phyloP scores from a whole-genome alignment of 2,329 filamentous ascomycete genomes.

The Bimuria novae-zelandiae region DNA sequence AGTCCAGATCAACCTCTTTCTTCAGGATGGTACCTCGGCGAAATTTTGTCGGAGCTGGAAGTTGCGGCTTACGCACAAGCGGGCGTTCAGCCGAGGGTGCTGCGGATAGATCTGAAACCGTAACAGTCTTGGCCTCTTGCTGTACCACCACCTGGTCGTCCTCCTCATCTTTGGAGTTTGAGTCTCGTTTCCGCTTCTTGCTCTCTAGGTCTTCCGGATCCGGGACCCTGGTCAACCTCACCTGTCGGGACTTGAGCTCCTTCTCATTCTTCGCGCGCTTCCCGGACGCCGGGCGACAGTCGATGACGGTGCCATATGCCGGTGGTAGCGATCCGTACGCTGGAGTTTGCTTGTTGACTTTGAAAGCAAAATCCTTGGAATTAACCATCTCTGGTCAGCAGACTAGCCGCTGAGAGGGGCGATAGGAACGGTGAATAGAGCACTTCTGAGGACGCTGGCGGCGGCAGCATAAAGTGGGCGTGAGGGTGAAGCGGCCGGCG shows the following conservation, averaged over 20 bases:
- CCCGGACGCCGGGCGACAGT: slow-evolving; percentile 38
- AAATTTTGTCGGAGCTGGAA: slow-evolving; percentile 33
- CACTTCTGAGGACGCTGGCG: slow-evolving; percentile 15
- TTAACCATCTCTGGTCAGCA: slow-evolving; percentile 46
- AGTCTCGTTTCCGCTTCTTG: slow-evolving; percentile 32
- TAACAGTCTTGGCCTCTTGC: neutral
- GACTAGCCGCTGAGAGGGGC: slow-evolving; percentile 35
- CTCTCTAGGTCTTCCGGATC: slow-evolving; percentile 17
- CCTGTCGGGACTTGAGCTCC: slow-evolving; percentile 37
- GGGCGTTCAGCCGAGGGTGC: neutral
- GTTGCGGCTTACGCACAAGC: slow-evolving; percentile 22
- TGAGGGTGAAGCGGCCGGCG: neutral
- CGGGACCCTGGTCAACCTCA: slow-evolving; percentile 35
- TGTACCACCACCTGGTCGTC: neutral
- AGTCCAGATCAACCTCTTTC: slow-evolving; percentile 38
- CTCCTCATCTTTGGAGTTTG: slow-evolving; percentile 5
- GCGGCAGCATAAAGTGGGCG: slow-evolving; percentile 18
- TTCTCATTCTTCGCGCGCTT: slow-evolving; percentile 30
- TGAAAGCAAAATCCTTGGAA: slow-evolving; percentile 45
- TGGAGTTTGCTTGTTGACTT: slow-evolving; percentile 44
- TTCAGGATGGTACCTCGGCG: slow-evolving; percentile 33
- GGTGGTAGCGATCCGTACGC: slow-evolving; percentile 30
- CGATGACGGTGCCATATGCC: slow-evolving; percentile 41
- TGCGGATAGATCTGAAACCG: neutral
- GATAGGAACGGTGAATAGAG: slow-evolving; percentile 22